phyloP scores from a whole-genome alignment of 1,284 basidiomycete species.

The Moesziomyces sp. region DNA sequence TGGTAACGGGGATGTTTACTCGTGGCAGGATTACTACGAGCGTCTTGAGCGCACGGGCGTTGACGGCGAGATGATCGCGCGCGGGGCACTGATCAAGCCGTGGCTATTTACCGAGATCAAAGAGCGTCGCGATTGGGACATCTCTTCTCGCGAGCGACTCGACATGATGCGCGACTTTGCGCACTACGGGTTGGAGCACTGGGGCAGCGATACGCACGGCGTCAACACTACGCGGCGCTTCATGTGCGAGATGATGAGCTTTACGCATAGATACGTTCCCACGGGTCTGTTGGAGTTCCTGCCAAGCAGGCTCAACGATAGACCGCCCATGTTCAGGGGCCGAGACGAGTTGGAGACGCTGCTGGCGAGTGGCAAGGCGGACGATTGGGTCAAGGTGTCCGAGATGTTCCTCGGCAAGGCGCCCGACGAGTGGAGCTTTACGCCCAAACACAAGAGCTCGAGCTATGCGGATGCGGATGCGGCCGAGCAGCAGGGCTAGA shows the following conservation, averaged over 20 bases:
- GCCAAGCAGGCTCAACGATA: constrained; percentile 86
- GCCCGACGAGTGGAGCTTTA: constrained; percentile 74
- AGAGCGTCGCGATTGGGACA: constrained; percentile 85
- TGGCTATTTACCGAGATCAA: constrained; percentile 88
- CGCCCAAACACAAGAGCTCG: constrained; percentile 67
- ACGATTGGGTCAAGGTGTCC: constrained; percentile 94
- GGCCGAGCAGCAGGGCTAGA: constrained; percentile 42
- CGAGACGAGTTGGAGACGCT: constrained; percentile 84
- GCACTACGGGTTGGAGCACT: constrained; percentile 61
- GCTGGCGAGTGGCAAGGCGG: constrained; percentile 80
- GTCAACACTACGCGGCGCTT: constrained; percentile 93
- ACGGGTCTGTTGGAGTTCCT: constrained; percentile 89
- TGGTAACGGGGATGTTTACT: constrained; percentile 94
- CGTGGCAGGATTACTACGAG: constrained; percentile 83
- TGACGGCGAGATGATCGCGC: constrained; percentile 93
- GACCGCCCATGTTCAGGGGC: constrained; percentile 85
- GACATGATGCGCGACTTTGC: constrained; percentile 78
- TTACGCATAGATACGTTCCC: constrained; percentile 93
- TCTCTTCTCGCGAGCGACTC: constrained; percentile 86
- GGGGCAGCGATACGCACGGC: constrained; percentile 71
- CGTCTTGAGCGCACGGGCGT: constrained; percentile 81
- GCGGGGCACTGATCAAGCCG: constrained; percentile 91
- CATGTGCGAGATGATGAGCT: constrained; percentile 92
- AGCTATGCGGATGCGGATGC: constrained; percentile 30
- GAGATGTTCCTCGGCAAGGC: constrained; percentile 89